A percentile compares a stretch with the other conserved stretches of the same genome.
Conservation (phyloP, 495 filamentous ascomycete species). For the Cercophora scortea region DNA sequence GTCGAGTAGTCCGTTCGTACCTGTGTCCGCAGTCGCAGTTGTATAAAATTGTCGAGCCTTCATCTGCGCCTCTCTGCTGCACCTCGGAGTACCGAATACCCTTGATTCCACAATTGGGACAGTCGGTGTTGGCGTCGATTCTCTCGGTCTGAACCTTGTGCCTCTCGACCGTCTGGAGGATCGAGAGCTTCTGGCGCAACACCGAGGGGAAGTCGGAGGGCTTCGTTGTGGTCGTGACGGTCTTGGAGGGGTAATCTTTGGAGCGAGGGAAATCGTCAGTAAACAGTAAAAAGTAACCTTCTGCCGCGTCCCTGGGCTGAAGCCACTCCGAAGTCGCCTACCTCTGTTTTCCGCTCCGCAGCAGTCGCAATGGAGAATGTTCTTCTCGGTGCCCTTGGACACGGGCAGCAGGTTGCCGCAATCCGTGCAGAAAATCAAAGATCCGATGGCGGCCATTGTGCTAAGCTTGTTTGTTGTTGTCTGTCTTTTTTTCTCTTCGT, state of each 20-base stretch:
- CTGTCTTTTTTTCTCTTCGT: neutral
- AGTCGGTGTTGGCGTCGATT: conserved; percentile 57
- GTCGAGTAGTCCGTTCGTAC: conserved; percentile 44
- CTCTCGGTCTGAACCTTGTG: conserved; percentile 74
- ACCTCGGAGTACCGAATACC: conserved; percentile 81
- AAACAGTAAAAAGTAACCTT: neutral
- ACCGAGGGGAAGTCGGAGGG: conserved; percentile 80
- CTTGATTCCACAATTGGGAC: conserved; percentile 69
- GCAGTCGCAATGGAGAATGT: conserved; percentile 70
- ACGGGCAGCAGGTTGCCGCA: conserved; percentile 86
- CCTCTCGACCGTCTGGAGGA: conserved; percentile 71
- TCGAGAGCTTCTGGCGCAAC: conserved; percentile 74
- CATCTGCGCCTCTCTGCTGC: conserved; percentile 87
- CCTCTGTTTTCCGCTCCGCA: conserved; percentile 81
- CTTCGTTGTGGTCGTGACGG: conserved; percentile 75
- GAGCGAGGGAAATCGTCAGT: neutral
- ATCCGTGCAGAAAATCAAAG: conserved; percentile 86
- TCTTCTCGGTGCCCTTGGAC: conserved; percentile 64
- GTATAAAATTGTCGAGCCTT: conserved; percentile 88
- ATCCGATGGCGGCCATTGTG: conserved; percentile 77
- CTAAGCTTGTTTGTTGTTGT: neutral
- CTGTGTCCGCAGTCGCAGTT: conserved; percentile 78
- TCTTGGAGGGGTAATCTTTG: conserved; percentile 72
- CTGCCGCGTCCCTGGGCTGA: no score
- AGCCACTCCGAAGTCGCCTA: conserved; percentile 20